Evolutionary conservation across 768 basidiomycete species (phyloP).

Genomic region (Suillus placidus): DNA sequence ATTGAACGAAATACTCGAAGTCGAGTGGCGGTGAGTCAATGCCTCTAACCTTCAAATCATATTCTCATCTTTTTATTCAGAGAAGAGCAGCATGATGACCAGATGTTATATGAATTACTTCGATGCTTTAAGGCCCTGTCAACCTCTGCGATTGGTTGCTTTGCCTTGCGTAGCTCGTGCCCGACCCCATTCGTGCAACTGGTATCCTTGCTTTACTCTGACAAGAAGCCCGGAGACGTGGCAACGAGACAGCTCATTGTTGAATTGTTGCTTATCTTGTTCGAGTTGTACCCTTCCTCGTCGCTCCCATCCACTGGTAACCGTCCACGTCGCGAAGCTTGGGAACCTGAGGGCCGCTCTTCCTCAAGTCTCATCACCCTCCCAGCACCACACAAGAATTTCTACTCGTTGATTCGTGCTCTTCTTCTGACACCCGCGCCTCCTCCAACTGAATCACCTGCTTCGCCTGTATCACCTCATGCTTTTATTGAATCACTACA

Average conservation of each 20-base stretch:
- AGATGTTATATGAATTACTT: conserved; percentile 87
- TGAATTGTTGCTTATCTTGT: conserved; percentile 84
- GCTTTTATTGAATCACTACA: conserved; percentile 79
- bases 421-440: conserved; percentile 76
- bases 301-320: conserved; percentile 58
- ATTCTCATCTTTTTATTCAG: conserved; percentile 42
- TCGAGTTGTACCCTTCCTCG: conserved; percentile 83
- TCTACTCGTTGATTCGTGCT: conserved; percentile 75
- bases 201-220: conserved; percentile 85
- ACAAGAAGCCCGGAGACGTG: conserved; percentile 97
- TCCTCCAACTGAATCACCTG: conserved; percentile 62
- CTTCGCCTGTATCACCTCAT: conserved; percentile 67
- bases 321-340: conserved; percentile 49
- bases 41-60: neutral
- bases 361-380: conserved; percentile 61
- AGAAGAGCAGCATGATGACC: conserved; percentile 98
- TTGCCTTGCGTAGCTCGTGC: conserved; percentile 85
- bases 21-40: conserved; percentile 92
- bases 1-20: conserved; percentile 87
- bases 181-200: conserved; percentile 89
- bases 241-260: conserved; percentile 87
- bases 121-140: conserved; percentile 94
- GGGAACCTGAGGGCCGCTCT: conserved; percentile 52
- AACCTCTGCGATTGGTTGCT: conserved; percentile 86
- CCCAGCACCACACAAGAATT: conserved; percentile 69